These are phyloP conservation scores for Reutealis trisperma DNA, from an alignment of 345 rosid genomes.

Conservation along the genomic window DNA sequence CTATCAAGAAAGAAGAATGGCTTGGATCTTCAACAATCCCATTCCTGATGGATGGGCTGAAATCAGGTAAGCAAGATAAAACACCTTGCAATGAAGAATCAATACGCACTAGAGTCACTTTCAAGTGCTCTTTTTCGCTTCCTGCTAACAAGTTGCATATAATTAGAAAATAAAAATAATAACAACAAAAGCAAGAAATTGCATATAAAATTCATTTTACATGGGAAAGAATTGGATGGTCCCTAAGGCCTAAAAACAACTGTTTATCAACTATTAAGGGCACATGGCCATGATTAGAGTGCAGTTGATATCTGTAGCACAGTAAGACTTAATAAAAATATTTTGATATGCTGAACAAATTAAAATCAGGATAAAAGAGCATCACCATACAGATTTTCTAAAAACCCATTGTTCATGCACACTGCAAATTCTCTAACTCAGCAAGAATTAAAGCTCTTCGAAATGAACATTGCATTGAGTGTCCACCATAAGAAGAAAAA, in stretches of 20 bases:
- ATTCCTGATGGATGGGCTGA: conserved; percentile 73
- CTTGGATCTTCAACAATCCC: conserved; percentile 53
- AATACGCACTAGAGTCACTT: conserved; percentile 96
- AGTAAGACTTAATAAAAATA: neutral
- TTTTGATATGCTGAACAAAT: neutral
- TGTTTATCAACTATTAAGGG: neutral
- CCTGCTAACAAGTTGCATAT: conserved; percentile 57
- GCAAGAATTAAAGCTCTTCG: conserved; percentile 4
- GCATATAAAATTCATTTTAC: conserved; percentile 16
- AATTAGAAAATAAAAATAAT: conserved; percentile 10
- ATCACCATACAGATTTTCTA: neutral
- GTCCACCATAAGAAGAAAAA: conserved; percentile 1
- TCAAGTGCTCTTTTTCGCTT: conserved; percentile 92
- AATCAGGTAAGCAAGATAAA: conserved; percentile 98
- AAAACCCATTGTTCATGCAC: neutral
- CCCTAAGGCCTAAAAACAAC: neutral
- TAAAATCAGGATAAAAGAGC: neutral
- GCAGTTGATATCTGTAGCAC: neutral
- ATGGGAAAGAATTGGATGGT: neutral
- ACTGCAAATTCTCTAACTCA: neutral
- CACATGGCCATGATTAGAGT: neutral
- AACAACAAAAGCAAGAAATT: neutral
- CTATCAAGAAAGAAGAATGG: conserved; percentile 72
- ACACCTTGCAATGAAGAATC: conserved; percentile 96
- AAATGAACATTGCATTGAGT: neutral